Evolutionary conservation across 768 basidiomycete species (phyloP).

Genomic region (Kondoa malvinella): DNA sequence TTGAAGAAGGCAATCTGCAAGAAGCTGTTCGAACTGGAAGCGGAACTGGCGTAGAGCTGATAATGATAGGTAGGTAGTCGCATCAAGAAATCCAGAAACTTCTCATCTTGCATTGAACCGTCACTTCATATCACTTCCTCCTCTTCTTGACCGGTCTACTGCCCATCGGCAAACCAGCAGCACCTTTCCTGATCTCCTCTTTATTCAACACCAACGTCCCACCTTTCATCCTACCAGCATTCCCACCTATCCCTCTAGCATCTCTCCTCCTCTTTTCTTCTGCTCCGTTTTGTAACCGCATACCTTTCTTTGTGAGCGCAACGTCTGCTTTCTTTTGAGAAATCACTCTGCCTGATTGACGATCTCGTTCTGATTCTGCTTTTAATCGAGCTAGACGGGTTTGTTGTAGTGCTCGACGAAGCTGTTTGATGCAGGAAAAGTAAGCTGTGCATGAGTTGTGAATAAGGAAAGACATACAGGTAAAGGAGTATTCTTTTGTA

Average conservation of each 20-base stretch:
- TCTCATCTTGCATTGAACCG: too few relatives aligned
- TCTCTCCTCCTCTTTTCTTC: neutral
- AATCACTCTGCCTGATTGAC: neutral
- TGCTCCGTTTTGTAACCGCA: neutral
- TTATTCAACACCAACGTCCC: neutral
- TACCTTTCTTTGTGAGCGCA: neutral
- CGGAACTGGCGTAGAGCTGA: too few relatives aligned
- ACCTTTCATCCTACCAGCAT: neutral
- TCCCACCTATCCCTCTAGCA: neutral
- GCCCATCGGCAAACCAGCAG: neutral
- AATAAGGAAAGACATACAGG: neutral
- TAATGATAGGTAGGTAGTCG: too few relatives aligned
- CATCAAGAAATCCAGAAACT: too few relatives aligned
- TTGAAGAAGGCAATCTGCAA: too few relatives aligned
- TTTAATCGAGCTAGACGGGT: neutral
- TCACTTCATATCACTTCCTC: too few relatives aligned
- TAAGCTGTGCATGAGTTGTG: neutral
- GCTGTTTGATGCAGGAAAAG: neutral
- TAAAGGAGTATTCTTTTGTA: conserved; percentile 7
- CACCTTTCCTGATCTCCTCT: neutral
- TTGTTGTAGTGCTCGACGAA: conserved; percentile 3
- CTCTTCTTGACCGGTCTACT: neutral
- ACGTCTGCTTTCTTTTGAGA: neutral
- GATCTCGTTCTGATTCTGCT: neutral
- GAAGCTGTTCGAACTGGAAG: too few relatives aligned